Percentiles rank a stretch among this genome's conserved stretches.
phyloP scores from a whole-genome alignment of 768 basidiomycete species.

The Russula emetica region DNA sequence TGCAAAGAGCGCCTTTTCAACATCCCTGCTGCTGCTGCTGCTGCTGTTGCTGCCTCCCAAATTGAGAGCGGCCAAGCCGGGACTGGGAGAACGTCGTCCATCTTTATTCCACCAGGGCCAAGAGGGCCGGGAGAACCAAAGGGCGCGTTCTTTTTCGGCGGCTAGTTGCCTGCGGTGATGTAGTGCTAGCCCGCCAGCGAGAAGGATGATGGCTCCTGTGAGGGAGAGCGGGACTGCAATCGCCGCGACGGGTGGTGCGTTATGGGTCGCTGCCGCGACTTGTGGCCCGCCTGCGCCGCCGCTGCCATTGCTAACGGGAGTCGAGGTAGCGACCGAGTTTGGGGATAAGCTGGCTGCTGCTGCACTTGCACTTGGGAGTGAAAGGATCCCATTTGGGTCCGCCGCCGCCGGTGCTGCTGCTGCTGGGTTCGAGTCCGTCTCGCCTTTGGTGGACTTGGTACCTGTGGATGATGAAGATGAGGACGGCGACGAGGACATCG shows the following conservation, averaged over 20 bases:
- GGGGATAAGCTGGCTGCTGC: slow-evolving; percentile 7
- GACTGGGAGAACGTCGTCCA: background rate
- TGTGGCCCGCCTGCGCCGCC: slow-evolving; percentile 17
- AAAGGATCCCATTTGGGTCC: slow-evolving; percentile 3
- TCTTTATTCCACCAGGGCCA: background rate
- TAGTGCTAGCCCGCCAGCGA: slow-evolving; percentile 30
- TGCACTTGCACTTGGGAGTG: slow-evolving; percentile 9
- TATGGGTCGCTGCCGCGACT: slow-evolving; percentile 28
- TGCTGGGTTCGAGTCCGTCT: background rate
- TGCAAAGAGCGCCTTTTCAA: slow-evolving; percentile 25
- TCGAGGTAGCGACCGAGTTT: slow-evolving; percentile 1
- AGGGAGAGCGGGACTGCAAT: slow-evolving; percentile 37
- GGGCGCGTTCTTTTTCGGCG: slow-evolving; percentile 20
- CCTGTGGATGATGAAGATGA: background rate
- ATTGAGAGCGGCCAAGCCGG: slow-evolving; percentile 4
- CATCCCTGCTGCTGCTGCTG: slow-evolving; percentile 1
- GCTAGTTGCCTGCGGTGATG: slow-evolving; percentile 33
- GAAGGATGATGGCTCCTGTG: slow-evolving; percentile 33
- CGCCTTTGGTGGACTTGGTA: background rate
- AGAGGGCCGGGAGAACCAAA: background rate
- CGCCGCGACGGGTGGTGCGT: slow-evolving; percentile 33
- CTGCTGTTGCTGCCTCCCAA: background rate
- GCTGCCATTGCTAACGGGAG: background rate
- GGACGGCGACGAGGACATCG: slow-evolving; percentile 8
- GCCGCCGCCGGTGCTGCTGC: slow-evolving; percentile 2